Evolutionary conservation across 306 rosid genomes (phyloP), one percentile per base, ranked within the genome.

Genomic region (Astragalus membranaceus): DNA sequence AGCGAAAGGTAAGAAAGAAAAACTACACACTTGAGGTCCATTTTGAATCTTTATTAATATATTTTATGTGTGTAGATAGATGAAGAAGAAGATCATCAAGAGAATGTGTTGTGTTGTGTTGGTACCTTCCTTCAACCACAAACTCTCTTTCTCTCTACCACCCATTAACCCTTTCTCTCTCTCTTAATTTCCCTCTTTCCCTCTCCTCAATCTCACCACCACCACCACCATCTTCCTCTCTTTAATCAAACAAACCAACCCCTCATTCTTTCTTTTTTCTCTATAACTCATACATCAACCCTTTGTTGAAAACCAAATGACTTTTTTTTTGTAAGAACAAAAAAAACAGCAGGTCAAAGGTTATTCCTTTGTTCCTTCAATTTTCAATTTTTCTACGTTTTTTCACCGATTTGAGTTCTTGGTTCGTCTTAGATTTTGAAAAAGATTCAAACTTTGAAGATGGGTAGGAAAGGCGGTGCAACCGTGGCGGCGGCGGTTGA

Each of bases 101-200:
- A 37, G 73, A 55, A 55, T 61, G 61, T 37, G 66, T 39, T 11
- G 70, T 44, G 4, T 60, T 72, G 55, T 46, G 73, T 39, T 66
- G 80, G 48, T 57, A 49, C 76, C 67, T 67, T 75, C 75, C 69
- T 46, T 64, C 74, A 67, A 75, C 78, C 78, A 74, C 67, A 64
- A 70, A n/a, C 54, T 56, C 67, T 70, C 66, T 57, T 48, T 36
- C 51, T 42, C 51, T 29, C 71, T 62, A 70, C 78, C 77, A 80
- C 52, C 77, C 78, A 75, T 80, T 64, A 36, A 12, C 41, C 66
- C 6, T 6, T 35, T 35, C 2, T 56, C 49, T 69, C 63, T 74
- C 55, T 54, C 67, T 16, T 35, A 14, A 0, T 53, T n/a, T 60
- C 61, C 54, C 53, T 44, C 59, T 32, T 23, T 15, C 12, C 36